Evolutionary conservation across 441 rosid species (phyloP).

Genomic region (Arabidopsis lyrata): DNA sequence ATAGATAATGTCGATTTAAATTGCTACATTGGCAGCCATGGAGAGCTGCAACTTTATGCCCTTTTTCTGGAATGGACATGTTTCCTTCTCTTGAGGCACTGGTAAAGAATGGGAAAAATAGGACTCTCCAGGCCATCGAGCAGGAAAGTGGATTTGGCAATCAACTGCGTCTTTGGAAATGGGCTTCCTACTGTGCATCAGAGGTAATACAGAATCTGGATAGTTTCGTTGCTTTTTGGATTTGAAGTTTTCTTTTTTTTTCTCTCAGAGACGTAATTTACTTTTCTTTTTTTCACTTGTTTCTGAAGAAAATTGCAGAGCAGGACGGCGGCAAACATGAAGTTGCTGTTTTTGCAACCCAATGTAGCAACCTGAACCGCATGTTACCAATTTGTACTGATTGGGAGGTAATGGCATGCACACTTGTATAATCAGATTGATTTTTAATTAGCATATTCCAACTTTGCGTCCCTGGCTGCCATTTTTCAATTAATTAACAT

Average conservation of each 20-base stretch:
- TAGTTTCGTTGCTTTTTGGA: slow-evolving; percentile 24
- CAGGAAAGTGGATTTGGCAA: slow-evolving; percentile 91
- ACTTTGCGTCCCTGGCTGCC: slow-evolving; percentile 8
- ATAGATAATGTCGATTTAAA: slow-evolving; percentile 9
- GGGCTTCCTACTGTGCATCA: slow-evolving; percentile 97
- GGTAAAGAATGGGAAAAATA: slow-evolving; percentile 79
- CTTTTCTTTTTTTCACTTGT: neutral
- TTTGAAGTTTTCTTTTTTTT: neutral
- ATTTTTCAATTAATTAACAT: neutral
- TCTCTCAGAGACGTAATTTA: neutral
- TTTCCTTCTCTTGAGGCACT: slow-evolving; percentile 90
- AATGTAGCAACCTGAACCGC: slow-evolving; percentile 88
- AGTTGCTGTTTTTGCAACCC: slow-evolving; percentile 88
- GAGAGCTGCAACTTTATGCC: slow-evolving; percentile 93
- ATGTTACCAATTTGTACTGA: slow-evolving; percentile 91
- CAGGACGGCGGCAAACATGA: slow-evolving; percentile 88
- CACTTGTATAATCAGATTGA: slow-evolving; percentile 28
- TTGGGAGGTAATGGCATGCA: slow-evolving; percentile 82
- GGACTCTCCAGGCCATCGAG: slow-evolving; percentile 90
- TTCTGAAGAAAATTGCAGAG: slow-evolving; percentile 83
- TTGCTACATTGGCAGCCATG: slow-evolving; percentile 71
- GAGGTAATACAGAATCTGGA: slow-evolving; percentile 60
- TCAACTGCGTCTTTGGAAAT: slow-evolving; percentile 93
- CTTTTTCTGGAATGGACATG: slow-evolving; percentile 88
- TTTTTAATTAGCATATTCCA: neutral